Evolutionary conservation across 441 rosid genomes (phyloP).

Genomic region (Erysimum cheiri): DNA sequence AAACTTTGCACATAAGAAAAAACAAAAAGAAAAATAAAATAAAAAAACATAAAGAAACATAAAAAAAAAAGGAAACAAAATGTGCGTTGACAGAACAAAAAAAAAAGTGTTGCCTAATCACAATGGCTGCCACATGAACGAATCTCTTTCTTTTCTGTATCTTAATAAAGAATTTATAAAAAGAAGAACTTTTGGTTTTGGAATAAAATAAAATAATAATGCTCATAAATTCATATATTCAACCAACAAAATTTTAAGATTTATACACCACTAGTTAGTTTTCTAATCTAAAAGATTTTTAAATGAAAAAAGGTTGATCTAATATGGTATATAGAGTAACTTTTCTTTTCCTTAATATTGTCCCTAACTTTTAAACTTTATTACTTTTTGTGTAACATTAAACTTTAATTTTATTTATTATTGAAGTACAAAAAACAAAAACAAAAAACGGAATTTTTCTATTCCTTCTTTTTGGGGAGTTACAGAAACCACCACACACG

Average conservation of each 20-base stretch:
- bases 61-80: not conserved
- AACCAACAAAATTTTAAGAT: not conserved
- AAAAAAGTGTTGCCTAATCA: constrained; percentile 15
- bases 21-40: no score
- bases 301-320: not conserved
- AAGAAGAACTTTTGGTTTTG: not conserved
- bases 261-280: not conserved
- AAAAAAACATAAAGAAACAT: no score
- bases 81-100: constrained; percentile 32
- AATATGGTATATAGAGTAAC: no score
- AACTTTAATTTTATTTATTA: not conserved
- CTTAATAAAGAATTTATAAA: not conserved
- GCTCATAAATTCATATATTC: not conserved
- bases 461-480: constrained; percentile 41
- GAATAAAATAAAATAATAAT: not conserved
- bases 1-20: no score
- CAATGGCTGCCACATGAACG: constrained; percentile 38
- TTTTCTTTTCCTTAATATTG: not conserved
- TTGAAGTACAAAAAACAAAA: not conserved
- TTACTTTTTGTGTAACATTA: not conserved
- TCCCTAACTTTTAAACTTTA: not conserved
- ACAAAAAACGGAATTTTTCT: constrained; percentile 29
- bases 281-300: not conserved
- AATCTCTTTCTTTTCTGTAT: constrained; percentile 21
- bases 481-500: constrained; percentile 47